Base-by-base conservation (phyloP, 2,329 filamentous ascomycete species). In the Paecilomyces sp. region DNA sequence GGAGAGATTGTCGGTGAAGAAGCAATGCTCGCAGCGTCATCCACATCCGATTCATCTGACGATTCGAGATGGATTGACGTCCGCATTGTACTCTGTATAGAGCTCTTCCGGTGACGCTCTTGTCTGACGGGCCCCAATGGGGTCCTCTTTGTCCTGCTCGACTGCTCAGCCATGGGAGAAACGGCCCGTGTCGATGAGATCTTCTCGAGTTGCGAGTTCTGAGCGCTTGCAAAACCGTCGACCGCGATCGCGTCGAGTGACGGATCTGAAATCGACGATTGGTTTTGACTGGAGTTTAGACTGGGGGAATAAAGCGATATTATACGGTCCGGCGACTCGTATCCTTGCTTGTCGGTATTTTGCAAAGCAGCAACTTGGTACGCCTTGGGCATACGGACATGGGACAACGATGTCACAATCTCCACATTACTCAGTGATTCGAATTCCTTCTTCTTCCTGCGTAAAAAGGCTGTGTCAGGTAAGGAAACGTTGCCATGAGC, bases 1-100 rank as follows among this genome's bases (percentile, higher is more conserved):
- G 71, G 66, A 11, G 70, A 73, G 51, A 72, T 66, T 47, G 54
- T 63, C 18, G 34, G 11, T 12, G 36, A 24, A 15, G 30, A 34
- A 4, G 28, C 52, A 56, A n/a, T 36, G 13, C 60, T 60, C 47
- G 51, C 58, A 41, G 15, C 1, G 15, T 59, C 55, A 30, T 50
- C 54, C 58, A 15, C 18, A 52, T 24, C 30, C 15, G 55, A 34
- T 13, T 47, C 33, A 15, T 47, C 36, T 3, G 55, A 47, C 7
- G 51, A 53, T 13, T 53, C 51, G 6, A 53, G 28, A n/a, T 30
- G 51, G 24, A 53, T 11, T 12, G 28, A 53, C 24, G 51, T 53
- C 13, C 51, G 28, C 51, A 53, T 53, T 25, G 51, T 30, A 15
- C 51, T 53, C 51, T 53, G 22, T 1, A 30, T 13, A 2, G 51